These are phyloP conservation scores for Corinectria fuckeliana DNA, from an alignment of 2,329 filamentous ascomycete genomes.

Conservation along the genomic window DNA sequence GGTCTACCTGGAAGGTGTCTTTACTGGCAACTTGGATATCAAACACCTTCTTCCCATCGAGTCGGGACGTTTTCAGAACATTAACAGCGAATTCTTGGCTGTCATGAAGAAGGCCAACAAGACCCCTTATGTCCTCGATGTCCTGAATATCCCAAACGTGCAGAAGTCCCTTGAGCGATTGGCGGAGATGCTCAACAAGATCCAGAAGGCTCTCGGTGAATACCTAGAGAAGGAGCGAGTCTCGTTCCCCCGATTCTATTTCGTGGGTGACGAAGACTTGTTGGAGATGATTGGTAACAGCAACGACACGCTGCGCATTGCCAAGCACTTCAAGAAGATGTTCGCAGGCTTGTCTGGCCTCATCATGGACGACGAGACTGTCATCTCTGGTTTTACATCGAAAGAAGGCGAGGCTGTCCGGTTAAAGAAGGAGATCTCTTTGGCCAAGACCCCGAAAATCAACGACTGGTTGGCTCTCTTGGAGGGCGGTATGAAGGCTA, in stretches of 20 bases:
- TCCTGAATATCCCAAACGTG: slow-evolving; percentile 92
- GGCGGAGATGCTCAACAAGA: slow-evolving; percentile 97
- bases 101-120: slow-evolving; percentile 99
- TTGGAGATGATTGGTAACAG: slow-evolving; percentile 99
- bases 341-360: slow-evolving; percentile 95
- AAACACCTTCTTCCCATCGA: slow-evolving; percentile 97
- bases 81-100: slow-evolving; percentile 98
- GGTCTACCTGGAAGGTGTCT: slow-evolving; percentile 99
- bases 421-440: slow-evolving; percentile 88
- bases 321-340: slow-evolving; percentile 99
- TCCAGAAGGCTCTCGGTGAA: slow-evolving; percentile 97
- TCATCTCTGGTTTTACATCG: slow-evolving; percentile 91
- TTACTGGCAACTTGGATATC: slow-evolving; percentile 98
- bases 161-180: slow-evolving; percentile 95
- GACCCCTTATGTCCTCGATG: slow-evolving; percentile 92
- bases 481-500: slow-evolving; percentile 92
- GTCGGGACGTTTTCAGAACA: slow-evolving; percentile 96
- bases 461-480: slow-evolving; percentile 98
- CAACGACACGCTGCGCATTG: slow-evolving; percentile 93
- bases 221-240: slow-evolving; percentile 98
- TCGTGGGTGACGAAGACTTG: slow-evolving; percentile 97
- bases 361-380: slow-evolving; percentile 86
- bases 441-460: slow-evolving; percentile 93
- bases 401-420: slow-evolving; percentile 91
- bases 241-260: slow-evolving; percentile 98